Evolutionary conservation across 1,139 yeast species (phyloP), one percentile per base, ranked within the genome.

Genomic region (Zygoascus hellenicus): DNA sequence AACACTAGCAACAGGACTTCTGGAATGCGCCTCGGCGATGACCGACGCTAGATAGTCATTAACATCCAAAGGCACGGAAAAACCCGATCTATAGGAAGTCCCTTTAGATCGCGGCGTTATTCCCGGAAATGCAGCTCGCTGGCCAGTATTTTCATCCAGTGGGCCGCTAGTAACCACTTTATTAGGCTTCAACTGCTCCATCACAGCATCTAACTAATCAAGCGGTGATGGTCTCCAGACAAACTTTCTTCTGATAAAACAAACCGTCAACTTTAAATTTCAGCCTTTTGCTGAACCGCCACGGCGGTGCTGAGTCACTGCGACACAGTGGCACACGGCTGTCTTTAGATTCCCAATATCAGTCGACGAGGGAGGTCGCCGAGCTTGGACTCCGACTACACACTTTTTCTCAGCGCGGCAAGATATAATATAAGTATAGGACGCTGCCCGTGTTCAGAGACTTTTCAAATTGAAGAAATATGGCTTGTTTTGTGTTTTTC

Each of bases 121-220:
- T 4, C 67, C 50, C 0, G 76, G 77, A 40, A 72, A 70, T 19
- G 74, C 76, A 22, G 69, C 50, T 15, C 72, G 53, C 55, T 72
- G 76, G 3, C 76, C 76, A 48, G 65, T 62, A 6, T 59, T 52
- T 2, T 66, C 66, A 51, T 72, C 75, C 19, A 72, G 9, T 5
- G 56, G 56, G 17, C 61, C 61, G 2, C 54, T 17, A 11, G 43
- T 41, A 10, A 15, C 17, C 37, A 22, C 26, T 22, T 22, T 22
- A 22, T 7, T 22, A 22, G 26, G 26, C 7, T 22, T 22, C 26
- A 22, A 22, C 26, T 22, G 26, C 26, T 22, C 26, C 26, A 22
- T 22, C 26, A 22, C 4, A 22, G 26, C 26, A 22, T 22, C 26
- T 22, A 22, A 5, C 26, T 22, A 4, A 7, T 7, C 26, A 22